These are phyloP conservation scores for Apiospora aurea DNA, from an alignment of 2,329 filamentous ascomycete species.

Conservation along the genomic window DNA sequence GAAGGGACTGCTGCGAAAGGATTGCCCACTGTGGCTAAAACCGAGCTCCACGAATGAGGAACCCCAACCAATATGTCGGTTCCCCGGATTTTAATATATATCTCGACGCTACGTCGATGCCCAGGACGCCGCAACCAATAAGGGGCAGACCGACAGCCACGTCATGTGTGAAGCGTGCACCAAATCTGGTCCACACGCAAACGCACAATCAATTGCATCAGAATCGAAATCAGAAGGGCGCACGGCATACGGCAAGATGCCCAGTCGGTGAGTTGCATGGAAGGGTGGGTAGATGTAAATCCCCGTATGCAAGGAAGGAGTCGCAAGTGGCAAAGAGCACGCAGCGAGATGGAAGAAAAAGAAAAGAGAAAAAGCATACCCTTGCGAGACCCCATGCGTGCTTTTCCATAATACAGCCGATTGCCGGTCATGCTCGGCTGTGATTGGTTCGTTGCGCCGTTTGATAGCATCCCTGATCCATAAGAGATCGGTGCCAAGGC, in stretches of 20 bases:
- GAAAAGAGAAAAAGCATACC: not conserved
- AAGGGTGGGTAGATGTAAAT: no score
- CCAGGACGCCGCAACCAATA: not conserved
- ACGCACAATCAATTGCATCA: not conserved
- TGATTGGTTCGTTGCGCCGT: not conserved
- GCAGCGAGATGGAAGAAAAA: not conserved
- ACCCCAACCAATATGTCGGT: not conserved
- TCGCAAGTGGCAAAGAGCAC: not conserved
- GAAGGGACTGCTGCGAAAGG: not conserved
- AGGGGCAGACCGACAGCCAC: not conserved
- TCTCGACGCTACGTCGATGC: constrained; percentile 4
- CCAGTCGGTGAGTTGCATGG: not conserved
- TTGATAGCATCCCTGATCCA: not conserved
- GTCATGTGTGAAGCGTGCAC: not conserved
- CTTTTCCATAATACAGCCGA: no score
- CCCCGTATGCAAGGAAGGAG: not conserved
- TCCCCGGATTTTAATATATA: constrained; percentile 14
- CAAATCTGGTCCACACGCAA: not conserved
- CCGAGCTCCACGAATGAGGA: not conserved
- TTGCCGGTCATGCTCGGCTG: no score
- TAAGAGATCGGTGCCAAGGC: not conserved
- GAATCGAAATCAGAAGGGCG: not conserved
- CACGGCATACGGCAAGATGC: not conserved
- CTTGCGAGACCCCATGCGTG: not conserved
- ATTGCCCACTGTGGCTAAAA: constrained; percentile 15